Conservation (phyloP, 768 basidiomycete genomes). For the Termitomyces sp. region DNA sequence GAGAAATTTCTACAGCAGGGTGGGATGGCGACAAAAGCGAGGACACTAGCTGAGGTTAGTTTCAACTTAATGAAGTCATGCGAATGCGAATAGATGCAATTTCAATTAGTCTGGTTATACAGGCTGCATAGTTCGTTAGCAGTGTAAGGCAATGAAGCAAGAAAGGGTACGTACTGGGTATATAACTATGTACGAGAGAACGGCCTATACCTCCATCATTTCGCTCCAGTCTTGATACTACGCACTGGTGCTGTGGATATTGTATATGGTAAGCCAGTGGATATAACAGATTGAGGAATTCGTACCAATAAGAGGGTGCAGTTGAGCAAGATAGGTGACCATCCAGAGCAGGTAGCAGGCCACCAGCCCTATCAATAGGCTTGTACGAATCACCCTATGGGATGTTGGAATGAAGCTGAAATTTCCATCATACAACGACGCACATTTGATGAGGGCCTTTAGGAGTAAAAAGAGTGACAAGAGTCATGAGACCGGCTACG, state of each 20-base stretch:
- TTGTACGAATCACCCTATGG: constrained; percentile 79
- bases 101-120: constrained; percentile 23
- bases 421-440: constrained; percentile 23
- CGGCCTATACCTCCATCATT: neutral
- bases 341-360: constrained; percentile 97
- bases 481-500: constrained; percentile 59
- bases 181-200: constrained; percentile 20
- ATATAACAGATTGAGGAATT: neutral
- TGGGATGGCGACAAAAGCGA: constrained; percentile 47
- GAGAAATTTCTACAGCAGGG: constrained; percentile 31
- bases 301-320: constrained; percentile 84
- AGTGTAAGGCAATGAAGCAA: neutral
- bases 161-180: constrained; percentile 26
- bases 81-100: neutral
- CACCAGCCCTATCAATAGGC: constrained; percentile 69
- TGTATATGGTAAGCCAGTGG: neutral
- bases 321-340: constrained; percentile 93
- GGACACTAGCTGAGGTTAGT: constrained; percentile 23
- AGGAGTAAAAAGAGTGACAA: constrained; percentile 65
- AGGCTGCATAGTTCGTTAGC: constrained; percentile 17
- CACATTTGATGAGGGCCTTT: constrained; percentile 92
- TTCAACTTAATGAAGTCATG: neutral
- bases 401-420: neutral
- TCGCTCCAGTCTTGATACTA: constrained; percentile 7
- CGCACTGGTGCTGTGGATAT: constrained; percentile 11